A percentile compares a stretch with the other conserved stretches of the same genome.
Evolutionary conservation across 805 yeast genomes (phyloP).

Genomic region (Ogataea sp.): DNA sequence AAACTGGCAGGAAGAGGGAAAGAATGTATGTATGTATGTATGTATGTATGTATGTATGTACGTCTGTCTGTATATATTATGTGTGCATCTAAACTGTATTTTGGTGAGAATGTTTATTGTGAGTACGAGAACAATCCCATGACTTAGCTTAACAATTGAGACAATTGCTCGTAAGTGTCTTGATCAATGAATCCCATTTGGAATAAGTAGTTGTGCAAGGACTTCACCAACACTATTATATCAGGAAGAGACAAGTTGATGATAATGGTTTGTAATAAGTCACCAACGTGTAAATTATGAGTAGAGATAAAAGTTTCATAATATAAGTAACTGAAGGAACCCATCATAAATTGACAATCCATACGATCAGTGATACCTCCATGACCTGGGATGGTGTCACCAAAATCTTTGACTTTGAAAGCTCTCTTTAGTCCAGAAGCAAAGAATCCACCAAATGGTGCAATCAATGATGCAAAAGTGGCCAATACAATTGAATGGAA

Average conservation of each 20-base stretch:
- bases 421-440: conserved; percentile 97
- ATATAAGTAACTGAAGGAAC: conserved; percentile 86
- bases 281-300: conserved; percentile 63
- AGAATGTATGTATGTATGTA: neutral
- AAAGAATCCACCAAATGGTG: conserved; percentile 98
- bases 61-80: neutral
- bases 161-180: conserved; percentile 24
- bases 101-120: neutral
- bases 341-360: conserved; percentile 98
- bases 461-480: conserved; percentile 92
- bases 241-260: conserved; percentile 61
- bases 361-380: conserved; percentile 97
- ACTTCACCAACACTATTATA: conserved; percentile 51
- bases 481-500: conserved; percentile 83
- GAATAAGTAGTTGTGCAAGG: conserved; percentile 47
- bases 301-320: conserved; percentile 85
- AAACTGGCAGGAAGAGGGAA: neutral
- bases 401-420: conserved; percentile 93
- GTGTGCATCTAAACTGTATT: too few species aligned
- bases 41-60: neutral
- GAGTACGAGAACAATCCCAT: neutral
- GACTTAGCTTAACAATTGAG: conserved; percentile 5
- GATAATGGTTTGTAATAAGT: conserved; percentile 67
- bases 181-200: conserved; percentile 33
- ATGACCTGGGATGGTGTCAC: conserved; percentile 97